phyloP scores from a whole-genome alignment of 192 early-diverging fungal genomes.

The Entomortierella chlamydospora region DNA sequence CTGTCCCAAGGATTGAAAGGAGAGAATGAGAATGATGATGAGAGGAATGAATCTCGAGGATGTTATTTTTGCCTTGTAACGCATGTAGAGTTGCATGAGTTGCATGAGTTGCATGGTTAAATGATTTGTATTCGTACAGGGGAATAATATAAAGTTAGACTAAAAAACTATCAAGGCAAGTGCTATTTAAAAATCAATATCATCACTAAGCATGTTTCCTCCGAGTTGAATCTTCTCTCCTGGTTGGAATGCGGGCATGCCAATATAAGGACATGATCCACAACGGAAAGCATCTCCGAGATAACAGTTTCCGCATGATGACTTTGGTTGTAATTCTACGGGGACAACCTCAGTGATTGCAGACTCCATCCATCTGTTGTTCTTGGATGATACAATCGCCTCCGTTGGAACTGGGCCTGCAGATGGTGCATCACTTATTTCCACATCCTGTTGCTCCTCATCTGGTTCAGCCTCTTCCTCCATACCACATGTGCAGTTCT shows the following conservation, averaged over 20 bases:
- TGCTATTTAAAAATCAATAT: constrained; percentile 68
- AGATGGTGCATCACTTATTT: constrained; percentile 46
- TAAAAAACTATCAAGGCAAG: no score
- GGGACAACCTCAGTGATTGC: constrained; percentile 59
- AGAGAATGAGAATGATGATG: no score
- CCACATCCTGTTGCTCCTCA: constrained; percentile 54
- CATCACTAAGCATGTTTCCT: constrained; percentile 80
- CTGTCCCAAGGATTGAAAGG: no score
- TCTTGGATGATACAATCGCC: constrained; percentile 51
- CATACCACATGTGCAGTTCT: constrained; percentile 96
- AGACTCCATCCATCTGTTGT: constrained; percentile 51
- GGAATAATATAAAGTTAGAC: no score
- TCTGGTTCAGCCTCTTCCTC: constrained; percentile 72
- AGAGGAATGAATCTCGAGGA: no score
- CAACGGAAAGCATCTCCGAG: constrained; percentile 99
- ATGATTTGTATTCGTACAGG: no score
- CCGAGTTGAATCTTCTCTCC: constrained; percentile 92
- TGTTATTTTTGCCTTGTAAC: no score
- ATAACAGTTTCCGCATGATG: constrained; percentile 78
- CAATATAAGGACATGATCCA: constrained; percentile 93
- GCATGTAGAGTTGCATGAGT: no score
- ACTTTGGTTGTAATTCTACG: constrained; percentile 68
- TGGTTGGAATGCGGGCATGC: constrained; percentile 96
- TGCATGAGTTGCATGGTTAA: no score
- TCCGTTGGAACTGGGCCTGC: constrained; percentile 63